Base-by-base conservation (phyloP, 140 eudicot genomes). In the Anethum foeniculum region DNA sequence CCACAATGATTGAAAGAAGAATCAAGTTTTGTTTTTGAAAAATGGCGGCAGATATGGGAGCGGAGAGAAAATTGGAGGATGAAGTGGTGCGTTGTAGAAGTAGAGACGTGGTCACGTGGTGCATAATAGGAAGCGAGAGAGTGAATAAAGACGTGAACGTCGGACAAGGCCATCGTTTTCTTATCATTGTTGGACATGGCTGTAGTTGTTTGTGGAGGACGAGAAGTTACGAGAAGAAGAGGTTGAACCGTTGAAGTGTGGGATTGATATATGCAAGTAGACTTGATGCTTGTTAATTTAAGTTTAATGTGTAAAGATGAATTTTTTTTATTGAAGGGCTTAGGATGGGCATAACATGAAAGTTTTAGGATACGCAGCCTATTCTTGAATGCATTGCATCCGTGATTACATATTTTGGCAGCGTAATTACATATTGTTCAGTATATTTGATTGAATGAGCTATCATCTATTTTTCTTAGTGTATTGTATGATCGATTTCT, bases 241-340 rank as follows among this genome's bases (percentile, higher is more conserved):
- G n/a, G n/a, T n/a, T n/a, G n/a, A n/a, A n/a, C n/a, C n/a, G 32
- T 60, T 60, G 68, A 58, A 58, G 67, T 58, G 68, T 60, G 30
- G 0, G 13, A 30, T 58, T 23, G n/a, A 8, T 56, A 21, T 21
- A 56, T 56, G 65, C n/a, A 56, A 18, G n/a, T 56, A 23, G 28
- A 56, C 10, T 21, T 56, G 8, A 4, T 12, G 32, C 11, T 60
- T n/a, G 68, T 23, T 23, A 58, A n/a, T 60, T 60, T 60, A 7
- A 60, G 68, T 60, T 60, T n/a, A 60, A n/a, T n/a, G 5, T 8
- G 32, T 30, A 60, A 60, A 3, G 1, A 5, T 60, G 15, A 19
- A n/a, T n/a, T 58, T 21, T 60, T 60, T 2, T n/a, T 7, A n/a
- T 60, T 0, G 2, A n/a, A n/a, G 67, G 30, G 67, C 67, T 58